Base-by-base conservation (phyloP, 1,284 basidiomycete genomes). In the Trametes versicolor region DNA sequence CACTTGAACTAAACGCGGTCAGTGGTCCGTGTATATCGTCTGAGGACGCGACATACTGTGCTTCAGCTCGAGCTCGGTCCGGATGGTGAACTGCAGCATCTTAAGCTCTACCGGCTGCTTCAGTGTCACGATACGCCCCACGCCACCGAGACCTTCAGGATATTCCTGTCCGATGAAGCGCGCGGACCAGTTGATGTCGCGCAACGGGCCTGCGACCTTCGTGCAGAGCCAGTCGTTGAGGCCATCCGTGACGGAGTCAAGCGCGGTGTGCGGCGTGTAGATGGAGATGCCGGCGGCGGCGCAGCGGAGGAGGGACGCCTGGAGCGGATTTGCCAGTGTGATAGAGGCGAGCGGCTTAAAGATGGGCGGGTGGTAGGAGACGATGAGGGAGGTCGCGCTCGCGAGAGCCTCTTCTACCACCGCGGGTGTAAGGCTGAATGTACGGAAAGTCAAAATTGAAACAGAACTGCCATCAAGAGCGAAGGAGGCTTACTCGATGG, bases 331-430 rank as follows among this genome's bases (percentile, higher is more conserved):
- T 41, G 85, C 75, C 56, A 96, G 83, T 0, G 94, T 97, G 64
- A 99, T 66, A 29, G 93, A 88, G 59, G 92, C 85, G 65, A 97
- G 82, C 2, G 89, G 90, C 41, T 85, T 85, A 83, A 98, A 98
- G 72, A 99, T 94, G 41, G 94, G 87, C 4, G 95, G 93, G 76
- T 97, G 96, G 79, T 98, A 99, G 19, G 95, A 83, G 29, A 99
- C 83, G 59, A 97, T 90, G 61, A 87, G 86, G 55, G 87, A 87
- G 48, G 85, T 85, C 47, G 86, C 82, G 2, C 86, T 82, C 1
- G 82, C 75, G 17, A 95, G 79, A 0, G 94, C 92, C 81, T 96
- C 95, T 54, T 87, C 82, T 59, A 90, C 83, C 25, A 97, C 95
- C 15, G 87, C 83, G 1, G 92, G 82, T 0, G 95, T 97, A 25